A percentile compares a stretch with the other conserved stretches of the same genome.
Evolutionary conservation across 352 stramenopile genomes (phyloP).

Genomic region (Phytophthora colocasiae): DNA sequence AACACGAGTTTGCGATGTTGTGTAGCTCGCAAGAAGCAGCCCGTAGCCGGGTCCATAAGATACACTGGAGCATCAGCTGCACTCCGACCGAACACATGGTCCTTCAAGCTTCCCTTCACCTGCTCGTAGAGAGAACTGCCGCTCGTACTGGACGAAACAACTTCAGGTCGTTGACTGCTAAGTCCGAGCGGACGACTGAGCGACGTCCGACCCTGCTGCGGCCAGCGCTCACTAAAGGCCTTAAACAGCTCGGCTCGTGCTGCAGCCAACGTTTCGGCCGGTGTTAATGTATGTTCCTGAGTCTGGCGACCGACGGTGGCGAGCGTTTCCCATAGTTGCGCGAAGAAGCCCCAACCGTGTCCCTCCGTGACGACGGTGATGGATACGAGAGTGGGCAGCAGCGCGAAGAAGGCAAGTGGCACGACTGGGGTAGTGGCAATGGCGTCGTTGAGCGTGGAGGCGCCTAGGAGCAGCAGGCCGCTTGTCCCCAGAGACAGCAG

Average conservation of each 20-base stretch:
- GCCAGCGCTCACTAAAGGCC: slow-evolving; percentile 56
- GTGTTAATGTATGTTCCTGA: slow-evolving; percentile 10
- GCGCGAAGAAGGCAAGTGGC: slow-evolving; percentile 57
- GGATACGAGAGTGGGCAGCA: slow-evolving; percentile 58
- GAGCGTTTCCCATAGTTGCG: slow-evolving; percentile 42
- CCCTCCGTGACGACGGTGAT: slow-evolving; percentile 52
- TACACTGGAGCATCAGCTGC: slow-evolving; percentile 63
- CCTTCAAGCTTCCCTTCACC: slow-evolving; percentile 56
- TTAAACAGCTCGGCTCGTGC: slow-evolving; percentile 55
- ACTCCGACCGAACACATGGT: slow-evolving; percentile 58
- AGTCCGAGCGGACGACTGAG: slow-evolving; percentile 31
- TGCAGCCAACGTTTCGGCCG: slow-evolving; percentile 30
- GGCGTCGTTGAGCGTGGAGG: neutral
- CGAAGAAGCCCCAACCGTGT: slow-evolving; percentile 34
- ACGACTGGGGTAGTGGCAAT: slow-evolving; percentile 28
- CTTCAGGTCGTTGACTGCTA: slow-evolving; percentile 39
- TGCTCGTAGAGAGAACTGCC: slow-evolving; percentile 77
- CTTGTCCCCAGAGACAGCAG: slow-evolving; percentile 39
- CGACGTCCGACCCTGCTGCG: slow-evolving; percentile 16
- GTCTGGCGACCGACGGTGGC: slow-evolving; percentile 26
- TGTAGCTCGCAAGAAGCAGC: slow-evolving; percentile 63
- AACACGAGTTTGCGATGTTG: slow-evolving; percentile 76
- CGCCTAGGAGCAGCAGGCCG: slow-evolving; percentile 25
- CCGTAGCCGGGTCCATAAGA: slow-evolving; percentile 66
- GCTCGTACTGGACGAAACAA: slow-evolving; percentile 48